Percentiles rank a stretch among this genome's conserved stretches.
phyloP scores from a whole-genome alignment of 1,284 basidiomycete species.

The Gymnopus androsaceus region DNA sequence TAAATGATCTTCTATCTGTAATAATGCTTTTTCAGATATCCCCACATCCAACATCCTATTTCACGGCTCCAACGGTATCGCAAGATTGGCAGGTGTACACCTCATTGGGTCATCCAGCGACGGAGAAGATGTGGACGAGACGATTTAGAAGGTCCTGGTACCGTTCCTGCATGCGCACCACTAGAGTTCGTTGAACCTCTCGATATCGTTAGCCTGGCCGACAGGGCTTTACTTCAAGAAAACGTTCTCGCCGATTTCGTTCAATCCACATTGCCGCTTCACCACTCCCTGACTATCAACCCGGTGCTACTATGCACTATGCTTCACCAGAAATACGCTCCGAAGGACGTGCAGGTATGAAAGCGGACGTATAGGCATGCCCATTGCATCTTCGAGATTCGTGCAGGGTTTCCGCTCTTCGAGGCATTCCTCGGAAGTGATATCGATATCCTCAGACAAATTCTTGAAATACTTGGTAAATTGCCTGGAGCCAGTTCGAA shows the following conservation, averaged over 20 bases:
- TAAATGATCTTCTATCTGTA: neutral
- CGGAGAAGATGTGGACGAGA: no score
- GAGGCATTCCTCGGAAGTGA: conserved; percentile 32
- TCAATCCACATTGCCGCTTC: conserved; percentile 29
- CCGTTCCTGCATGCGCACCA: conserved; percentile 24
- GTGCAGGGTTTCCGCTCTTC: conserved; percentile 37
- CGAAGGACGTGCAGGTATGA: conserved; percentile 25
- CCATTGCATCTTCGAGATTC: conserved; percentile 39
- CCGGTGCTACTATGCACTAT: conserved; percentile 32
- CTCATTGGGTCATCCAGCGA: conserved; percentile 29
- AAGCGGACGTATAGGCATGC: conserved; percentile 38
- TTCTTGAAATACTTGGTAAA: conserved; percentile 34
- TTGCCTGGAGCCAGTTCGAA: conserved; percentile 40
- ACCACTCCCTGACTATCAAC: conserved; percentile 29
- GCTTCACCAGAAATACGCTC: conserved; percentile 35
- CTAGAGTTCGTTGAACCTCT: conserved; percentile 30
- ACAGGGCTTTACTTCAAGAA: conserved; percentile 31
- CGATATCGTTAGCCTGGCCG: conserved; percentile 20
- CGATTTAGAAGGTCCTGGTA: conserved; percentile 23
- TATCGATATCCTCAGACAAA: conserved; percentile 31
- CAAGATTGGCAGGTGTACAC: conserved; percentile 34
- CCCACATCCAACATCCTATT: conserved; percentile 39
- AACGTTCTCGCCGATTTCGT: conserved; percentile 35
- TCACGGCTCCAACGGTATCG: conserved; percentile 24
- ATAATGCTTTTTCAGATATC: conserved; percentile 29